Percentiles rank a stretch among this genome's conserved stretches.
Evolutionary conservation across 2,329 filamentous ascomycete species (phyloP).

Genomic region (Ilyonectria sp.): DNA sequence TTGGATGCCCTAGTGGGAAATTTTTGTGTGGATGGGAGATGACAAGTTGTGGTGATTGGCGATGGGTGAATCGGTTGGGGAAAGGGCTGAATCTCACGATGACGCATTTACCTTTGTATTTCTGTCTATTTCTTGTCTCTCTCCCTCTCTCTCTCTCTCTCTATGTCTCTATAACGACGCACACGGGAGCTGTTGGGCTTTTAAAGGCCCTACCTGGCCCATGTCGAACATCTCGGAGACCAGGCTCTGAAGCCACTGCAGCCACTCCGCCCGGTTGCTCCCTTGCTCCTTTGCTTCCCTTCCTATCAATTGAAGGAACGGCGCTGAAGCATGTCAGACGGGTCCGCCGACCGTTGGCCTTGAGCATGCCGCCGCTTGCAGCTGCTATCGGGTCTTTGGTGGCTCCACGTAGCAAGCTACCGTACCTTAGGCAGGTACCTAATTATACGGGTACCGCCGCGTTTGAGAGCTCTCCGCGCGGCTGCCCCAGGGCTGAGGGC

Average conservation of each 20-base stretch:
- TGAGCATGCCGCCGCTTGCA: neutral
- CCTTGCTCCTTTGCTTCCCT: too few relatives aligned
- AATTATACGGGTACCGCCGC: neutral
- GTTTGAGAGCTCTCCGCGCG: neutral
- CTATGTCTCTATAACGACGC: too few relatives aligned
- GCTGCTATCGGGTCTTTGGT: neutral
- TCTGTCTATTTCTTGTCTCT: neutral
- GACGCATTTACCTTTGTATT: too few relatives aligned
- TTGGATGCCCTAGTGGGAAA: too few relatives aligned
- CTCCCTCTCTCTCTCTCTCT: neutral
- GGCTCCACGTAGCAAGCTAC: neutral
- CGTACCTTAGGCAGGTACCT: neutral
- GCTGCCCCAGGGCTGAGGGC: neutral
- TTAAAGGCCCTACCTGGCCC: neutral
- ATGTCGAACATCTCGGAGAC: neutral
- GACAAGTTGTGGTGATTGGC: too few relatives aligned
- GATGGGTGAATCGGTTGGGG: too few relatives aligned
- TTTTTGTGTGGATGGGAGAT: too few relatives aligned
- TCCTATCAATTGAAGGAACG: neutral
- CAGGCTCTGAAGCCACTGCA: neutral
- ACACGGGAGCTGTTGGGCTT: neutral
- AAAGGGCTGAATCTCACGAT: too few relatives aligned
- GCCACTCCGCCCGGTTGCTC: neutral
- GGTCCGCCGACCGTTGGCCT: neutral
- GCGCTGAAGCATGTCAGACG: conserved; percentile 20